These are phyloP conservation scores for Arthroderma sp. DNA, from an alignment of 2,329 filamentous ascomycete genomes.

Conservation along the genomic window DNA sequence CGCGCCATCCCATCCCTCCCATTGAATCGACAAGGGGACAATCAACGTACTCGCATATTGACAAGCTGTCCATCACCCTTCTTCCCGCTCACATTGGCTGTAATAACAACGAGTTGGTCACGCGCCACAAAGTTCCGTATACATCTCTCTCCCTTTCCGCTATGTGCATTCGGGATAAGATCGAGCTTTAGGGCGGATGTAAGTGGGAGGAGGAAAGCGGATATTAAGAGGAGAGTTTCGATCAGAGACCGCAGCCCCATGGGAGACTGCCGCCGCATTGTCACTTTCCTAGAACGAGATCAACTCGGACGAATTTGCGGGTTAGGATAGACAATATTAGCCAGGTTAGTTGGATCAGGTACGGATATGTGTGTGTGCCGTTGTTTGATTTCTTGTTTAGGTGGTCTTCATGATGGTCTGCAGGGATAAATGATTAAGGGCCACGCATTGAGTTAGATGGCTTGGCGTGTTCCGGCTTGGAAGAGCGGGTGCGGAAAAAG, in stretches of 20 bases:
- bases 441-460: background rate
- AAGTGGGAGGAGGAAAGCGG: slow-evolving; percentile 5
- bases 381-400: background rate
- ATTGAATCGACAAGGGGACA: background rate
- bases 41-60: slow-evolving; percentile 71
- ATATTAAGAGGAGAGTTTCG: slow-evolving; percentile 5
- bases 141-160: slow-evolving; percentile 62
- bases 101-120: slow-evolving; percentile 91
- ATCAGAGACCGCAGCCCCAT: slow-evolving; percentile 6
- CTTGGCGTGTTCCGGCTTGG: background rate
- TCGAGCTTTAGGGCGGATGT: slow-evolving; percentile 76
- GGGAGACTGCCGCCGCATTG: slow-evolving; percentile 4
- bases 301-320: no score
- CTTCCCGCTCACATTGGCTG: slow-evolving; percentile 69
- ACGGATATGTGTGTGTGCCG: no score
- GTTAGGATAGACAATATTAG: no score
- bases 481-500: background rate
- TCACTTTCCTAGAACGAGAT: no score
- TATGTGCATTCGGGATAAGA: slow-evolving; percentile 55
- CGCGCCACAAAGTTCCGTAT: slow-evolving; percentile 89
- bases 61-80: slow-evolving; percentile 86
- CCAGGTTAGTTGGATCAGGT: no score
- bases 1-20: background rate
- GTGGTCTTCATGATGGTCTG: background rate
- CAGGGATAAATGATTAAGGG: background rate